Base-by-base conservation (phyloP, 441 rosid genomes). In the Biscutella auriculata region DNA sequence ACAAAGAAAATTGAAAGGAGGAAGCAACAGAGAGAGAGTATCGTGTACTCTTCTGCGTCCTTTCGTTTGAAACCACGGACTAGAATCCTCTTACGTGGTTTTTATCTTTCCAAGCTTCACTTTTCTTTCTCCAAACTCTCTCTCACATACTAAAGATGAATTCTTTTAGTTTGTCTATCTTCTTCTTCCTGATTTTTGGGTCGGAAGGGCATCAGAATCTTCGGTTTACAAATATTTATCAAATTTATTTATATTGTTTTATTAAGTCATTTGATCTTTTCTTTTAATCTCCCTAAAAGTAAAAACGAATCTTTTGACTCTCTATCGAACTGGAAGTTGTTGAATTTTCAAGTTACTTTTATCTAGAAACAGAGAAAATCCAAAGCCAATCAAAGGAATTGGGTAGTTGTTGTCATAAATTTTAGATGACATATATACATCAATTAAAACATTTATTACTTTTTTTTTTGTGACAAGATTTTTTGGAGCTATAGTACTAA, bases 61-160 rank as follows among this genome's bases (percentile, higher is more conserved):
- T n/a, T 63, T 79, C 69, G 68, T 67, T 63, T 75, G 42, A 53
- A 59, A 63, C 61, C 76, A 69, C 82, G 89, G 90, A 78, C 77
- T 77, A 65, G 40, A 77, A 61, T 67, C 57, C 71, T 53, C 80
- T n/a, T 79, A 81, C 87, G 89, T 78, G 73, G 47, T 73, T 17
- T 8, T 5, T 42, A 61, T 58, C 14, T 36, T 61, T 60, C 67
- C 72, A 68, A 48, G 53, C 39, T 62, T 54, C 30, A 4, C 27
- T 9, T 32, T 37, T 11, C 29, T 36, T 30, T 6, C 44, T 53
- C 14, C 63, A 17, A 27, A 29, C 30, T 62, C 40, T 60, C 60
- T 57, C 63, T 54, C 46, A 51, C 51, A n/a, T 40, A 8, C 16
- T 17, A 37, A 55, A 57, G 51, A 28, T 41, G 56, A 65, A 56